Evolutionary conservation across 2,329 filamentous ascomycete species (phyloP), one percentile per base, ranked within the genome.

Genomic region (Sarocladium brachiariae): DNA sequence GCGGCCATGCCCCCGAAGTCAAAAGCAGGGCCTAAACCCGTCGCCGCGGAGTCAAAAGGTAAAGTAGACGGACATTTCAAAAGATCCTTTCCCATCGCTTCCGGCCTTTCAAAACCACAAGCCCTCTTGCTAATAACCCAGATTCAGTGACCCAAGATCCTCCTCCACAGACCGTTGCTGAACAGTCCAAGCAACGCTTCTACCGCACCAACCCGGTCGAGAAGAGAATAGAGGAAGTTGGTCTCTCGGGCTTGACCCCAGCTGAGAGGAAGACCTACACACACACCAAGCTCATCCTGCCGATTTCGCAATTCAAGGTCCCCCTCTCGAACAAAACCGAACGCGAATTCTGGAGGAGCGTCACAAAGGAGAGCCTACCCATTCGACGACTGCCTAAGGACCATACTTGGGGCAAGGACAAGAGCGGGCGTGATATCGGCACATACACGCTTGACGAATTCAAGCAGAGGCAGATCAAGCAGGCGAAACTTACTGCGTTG

Each of bases 331-430:
- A 70, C 62, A 79, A 79, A 62, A 64, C 73, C 23, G 73, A 79
- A 59, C 73, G 74, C 58, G 78, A 81, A 57, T 73, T 77, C 60
- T 83, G 78, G 78, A 78, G 77, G 63, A 66, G 70, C 43, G 68
- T 79, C 54, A 72, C 71, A 61, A 78, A 81, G 56, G 70, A 75
- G 45, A 70, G 65, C 51, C 66, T 80, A 13, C 74, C 77, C 4
- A 64, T 75, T 47, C 74, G 77, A 33, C 65, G 66, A 23, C 64
- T 75, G 16, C 60, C 63, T 19, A 59, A 59, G 34, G 59, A 60
- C 57, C 67, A 72, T 64, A 50, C 59, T 62, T 81, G 77, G 77
- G 77, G 77, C 52, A 63, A 59, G 49, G 78, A 81, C 58, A 69
- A 68, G 49, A 63, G 65, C 60, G 77, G 77, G 14, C 70, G 72